phyloP scores from a whole-genome alignment of 2,329 filamentous ascomycete species.

The Apiospora phragmitis region DNA sequence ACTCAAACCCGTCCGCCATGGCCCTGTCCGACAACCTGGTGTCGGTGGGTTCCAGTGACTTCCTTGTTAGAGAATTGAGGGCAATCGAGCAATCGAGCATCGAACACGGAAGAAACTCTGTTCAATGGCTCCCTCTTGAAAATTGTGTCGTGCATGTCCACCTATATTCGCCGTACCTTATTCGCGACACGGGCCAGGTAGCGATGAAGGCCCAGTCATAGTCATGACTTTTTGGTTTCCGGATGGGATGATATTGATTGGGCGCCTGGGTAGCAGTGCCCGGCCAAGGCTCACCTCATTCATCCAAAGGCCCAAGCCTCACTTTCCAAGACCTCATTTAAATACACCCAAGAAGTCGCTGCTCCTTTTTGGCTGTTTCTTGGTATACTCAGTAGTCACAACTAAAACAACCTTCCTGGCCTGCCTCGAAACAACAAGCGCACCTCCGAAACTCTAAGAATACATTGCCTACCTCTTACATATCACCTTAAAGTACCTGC shows the following conservation, averaged over 20 bases:
- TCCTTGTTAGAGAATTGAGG: not conserved
- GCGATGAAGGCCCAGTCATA: constrained; percentile 5
- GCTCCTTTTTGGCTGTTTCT: not conserved
- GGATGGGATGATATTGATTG: not conserved
- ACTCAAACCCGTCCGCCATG: not conserved
- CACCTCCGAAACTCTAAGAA: not conserved
- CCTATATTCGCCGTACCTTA: constrained; percentile 2
- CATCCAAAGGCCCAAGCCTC: not conserved
- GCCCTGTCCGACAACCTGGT: not conserved
- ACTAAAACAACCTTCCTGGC: not conserved
- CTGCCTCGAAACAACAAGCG: not conserved
- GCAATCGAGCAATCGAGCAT: not conserved
- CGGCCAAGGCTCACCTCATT: not conserved
- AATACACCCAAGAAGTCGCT: not conserved
- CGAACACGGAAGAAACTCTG: constrained; percentile 1
- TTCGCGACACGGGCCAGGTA: not conserved
- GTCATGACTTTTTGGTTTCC: not conserved
- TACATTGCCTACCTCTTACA: not conserved
- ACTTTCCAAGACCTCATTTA: not conserved
- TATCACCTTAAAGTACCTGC: not conserved
- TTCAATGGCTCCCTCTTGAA: not conserved
- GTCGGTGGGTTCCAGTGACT: not conserved
- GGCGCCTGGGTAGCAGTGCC: not conserved
- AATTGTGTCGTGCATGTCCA: constrained; percentile 1
- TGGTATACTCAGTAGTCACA: not conserved